A percentile compares a stretch with the other conserved stretches of the same genome.
These are phyloP conservation scores for Salix koriyanagi DNA, from an alignment of 345 rosid species.

Conservation along the genomic window DNA sequence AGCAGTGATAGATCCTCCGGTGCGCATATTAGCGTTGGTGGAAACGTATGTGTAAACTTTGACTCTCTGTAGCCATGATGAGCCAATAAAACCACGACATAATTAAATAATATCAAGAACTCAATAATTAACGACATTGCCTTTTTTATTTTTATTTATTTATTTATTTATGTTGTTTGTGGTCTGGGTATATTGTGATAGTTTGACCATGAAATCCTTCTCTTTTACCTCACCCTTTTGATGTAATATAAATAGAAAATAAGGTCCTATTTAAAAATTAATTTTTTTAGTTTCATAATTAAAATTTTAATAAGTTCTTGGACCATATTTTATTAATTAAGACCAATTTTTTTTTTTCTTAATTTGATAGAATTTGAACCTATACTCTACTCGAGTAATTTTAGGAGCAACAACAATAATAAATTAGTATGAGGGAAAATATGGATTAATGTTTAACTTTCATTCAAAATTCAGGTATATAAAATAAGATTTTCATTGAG, in stretches of 20 bases:
- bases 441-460: not conserved
- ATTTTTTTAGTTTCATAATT: no score
- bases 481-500: not conserved
- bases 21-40: constrained; percentile 40
- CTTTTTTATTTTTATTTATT: not conserved
- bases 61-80: constrained; percentile 36
- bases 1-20: constrained; percentile 9
- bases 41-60: constrained; percentile 26
- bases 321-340: no score
- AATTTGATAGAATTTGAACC: no score
- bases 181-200: no score
- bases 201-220: no score
- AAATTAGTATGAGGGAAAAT: not conserved
- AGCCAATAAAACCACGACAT: constrained; percentile 2
- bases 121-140: not conserved
- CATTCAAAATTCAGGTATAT: not conserved
- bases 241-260: no score
- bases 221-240: no score
- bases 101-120: not conserved
- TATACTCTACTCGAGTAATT: no score
- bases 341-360: no score
- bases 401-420: not conserved
- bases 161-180: no score
- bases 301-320: no score
- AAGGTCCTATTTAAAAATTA: no score